A percentile compares a stretch with the other conserved stretches of the same genome.
These are phyloP conservation scores for Phycomyces nitens DNA, from an alignment of 192 early-diverging fungal species.

Conservation along the genomic window DNA sequence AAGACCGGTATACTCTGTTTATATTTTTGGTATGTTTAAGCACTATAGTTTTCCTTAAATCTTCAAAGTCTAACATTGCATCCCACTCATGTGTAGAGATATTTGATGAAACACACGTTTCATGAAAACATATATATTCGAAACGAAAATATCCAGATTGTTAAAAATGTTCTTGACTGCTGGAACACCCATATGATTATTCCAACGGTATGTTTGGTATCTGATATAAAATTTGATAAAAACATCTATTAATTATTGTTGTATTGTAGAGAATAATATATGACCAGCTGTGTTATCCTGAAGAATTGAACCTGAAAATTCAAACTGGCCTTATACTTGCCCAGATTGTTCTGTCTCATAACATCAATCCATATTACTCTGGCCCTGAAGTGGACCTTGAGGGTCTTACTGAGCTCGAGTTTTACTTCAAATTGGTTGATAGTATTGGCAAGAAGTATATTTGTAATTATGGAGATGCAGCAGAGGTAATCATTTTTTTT, in stretches of 20 bases:
- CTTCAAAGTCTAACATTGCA: neutral
- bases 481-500: conserved; percentile 42
- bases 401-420: conserved; percentile 34
- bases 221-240: neutral
- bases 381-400: conserved; percentile 39
- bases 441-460: conserved; percentile 37
- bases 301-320: conserved; percentile 41
- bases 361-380: conserved; percentile 41
- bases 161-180: conserved; percentile 61
- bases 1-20: conserved; percentile 40
- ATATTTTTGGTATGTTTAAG: conserved; percentile 41
- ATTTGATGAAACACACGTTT: conserved; percentile 44
- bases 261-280: conserved; percentile 41
- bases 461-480: conserved; percentile 47
- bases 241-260: neutral
- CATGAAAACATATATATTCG: conserved; percentile 33
- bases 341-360: conserved; percentile 54
- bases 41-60: neutral
- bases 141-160: conserved; percentile 53
- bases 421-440: conserved; percentile 40
- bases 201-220: conserved; percentile 52
- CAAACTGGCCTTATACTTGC: conserved; percentile 58
- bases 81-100: conserved; percentile 27
- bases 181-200: conserved; percentile 57
- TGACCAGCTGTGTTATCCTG: conserved; percentile 37